These are phyloP conservation scores for Tetrahymena malaccensis DNA, from an alignment of 73 alveolate genomes.

Conservation along the genomic window DNA sequence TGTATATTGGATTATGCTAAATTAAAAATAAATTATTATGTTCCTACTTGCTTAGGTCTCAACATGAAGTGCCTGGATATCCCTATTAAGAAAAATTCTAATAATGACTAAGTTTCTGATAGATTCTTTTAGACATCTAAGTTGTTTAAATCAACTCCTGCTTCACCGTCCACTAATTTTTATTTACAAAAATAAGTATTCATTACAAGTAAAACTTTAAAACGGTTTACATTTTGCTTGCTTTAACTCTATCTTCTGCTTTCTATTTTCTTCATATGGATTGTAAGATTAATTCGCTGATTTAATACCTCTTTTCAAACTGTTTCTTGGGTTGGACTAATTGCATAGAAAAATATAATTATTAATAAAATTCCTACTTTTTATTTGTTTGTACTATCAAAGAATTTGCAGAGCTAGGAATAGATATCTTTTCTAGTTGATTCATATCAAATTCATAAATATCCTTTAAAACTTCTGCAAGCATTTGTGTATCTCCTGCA, in stretches of 20 bases:
- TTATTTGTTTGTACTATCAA: neutral
- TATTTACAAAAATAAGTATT: neutral
- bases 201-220: neutral
- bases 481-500: conserved; percentile 27
- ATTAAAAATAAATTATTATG: neutral
- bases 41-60: neutral
- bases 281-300: neutral
- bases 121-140: conserved; percentile 17
- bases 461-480: conserved; percentile 30
- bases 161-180: neutral
- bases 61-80: conserved; percentile 12
- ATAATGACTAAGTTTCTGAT: conserved; percentile 12
- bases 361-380: conserved; percentile 33
- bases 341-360: conserved; percentile 2
- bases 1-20: neutral
- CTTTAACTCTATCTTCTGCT: neutral
- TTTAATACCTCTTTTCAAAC: neutral
- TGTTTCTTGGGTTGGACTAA: neutral
- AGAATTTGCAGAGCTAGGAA: conserved; percentile 19
- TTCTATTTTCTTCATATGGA: neutral
- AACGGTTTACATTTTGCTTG: neutral
- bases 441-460: conserved; percentile 31
- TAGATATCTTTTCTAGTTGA: conserved; percentile 6
- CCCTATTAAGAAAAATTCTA: conserved; percentile 24
- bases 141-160: conserved; percentile 15